Conservation (phyloP, 2,329 filamentous ascomycete genomes). For the Teratosphaeria nubilosa region DNA sequence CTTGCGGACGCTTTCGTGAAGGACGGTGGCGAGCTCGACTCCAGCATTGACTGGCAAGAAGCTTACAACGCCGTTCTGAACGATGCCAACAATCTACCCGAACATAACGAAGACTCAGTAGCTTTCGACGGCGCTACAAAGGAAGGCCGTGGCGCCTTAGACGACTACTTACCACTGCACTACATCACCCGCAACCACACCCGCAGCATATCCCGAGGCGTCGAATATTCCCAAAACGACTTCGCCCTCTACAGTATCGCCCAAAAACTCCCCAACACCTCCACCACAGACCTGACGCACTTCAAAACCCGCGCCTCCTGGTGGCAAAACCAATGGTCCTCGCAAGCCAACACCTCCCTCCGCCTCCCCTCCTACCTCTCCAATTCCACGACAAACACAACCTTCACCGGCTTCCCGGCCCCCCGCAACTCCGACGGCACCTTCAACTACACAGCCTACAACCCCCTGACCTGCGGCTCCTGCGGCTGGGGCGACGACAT, state of each 20-base stretch:
- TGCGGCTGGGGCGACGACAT: conserved; percentile 49
- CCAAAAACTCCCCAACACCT: conserved; percentile 49
- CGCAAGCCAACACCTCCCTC: conserved; percentile 41
- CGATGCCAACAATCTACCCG: conserved; percentile 54
- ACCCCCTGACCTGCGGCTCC: conserved; percentile 45
- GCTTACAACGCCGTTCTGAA: conserved; percentile 52
- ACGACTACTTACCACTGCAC: conserved; percentile 54
- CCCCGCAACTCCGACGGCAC: conserved; percentile 35
- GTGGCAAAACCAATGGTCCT: conserved; percentile 64
- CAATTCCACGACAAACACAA: neutral
- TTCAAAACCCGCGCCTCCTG: neutral
- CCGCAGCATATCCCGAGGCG: conserved; percentile 52
- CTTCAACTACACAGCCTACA: conserved; percentile 11
- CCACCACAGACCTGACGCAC: conserved; percentile 47
- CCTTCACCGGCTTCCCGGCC: conserved; percentile 48
- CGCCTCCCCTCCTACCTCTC: neutral
- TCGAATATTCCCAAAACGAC: conserved; percentile 61
- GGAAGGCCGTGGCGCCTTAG: conserved; percentile 56
- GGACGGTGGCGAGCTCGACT: conserved; percentile 29
- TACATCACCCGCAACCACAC: conserved; percentile 50
- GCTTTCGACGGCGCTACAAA: conserved; percentile 52
- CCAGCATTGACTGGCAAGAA: conserved; percentile 49
- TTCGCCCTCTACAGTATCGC: conserved; percentile 58
- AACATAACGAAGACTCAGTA: conserved; percentile 46
- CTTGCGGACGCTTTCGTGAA: conserved; percentile 64